Conservation (phyloP, 108 stramenopile species). For the Nitzschia sp. region DNA sequence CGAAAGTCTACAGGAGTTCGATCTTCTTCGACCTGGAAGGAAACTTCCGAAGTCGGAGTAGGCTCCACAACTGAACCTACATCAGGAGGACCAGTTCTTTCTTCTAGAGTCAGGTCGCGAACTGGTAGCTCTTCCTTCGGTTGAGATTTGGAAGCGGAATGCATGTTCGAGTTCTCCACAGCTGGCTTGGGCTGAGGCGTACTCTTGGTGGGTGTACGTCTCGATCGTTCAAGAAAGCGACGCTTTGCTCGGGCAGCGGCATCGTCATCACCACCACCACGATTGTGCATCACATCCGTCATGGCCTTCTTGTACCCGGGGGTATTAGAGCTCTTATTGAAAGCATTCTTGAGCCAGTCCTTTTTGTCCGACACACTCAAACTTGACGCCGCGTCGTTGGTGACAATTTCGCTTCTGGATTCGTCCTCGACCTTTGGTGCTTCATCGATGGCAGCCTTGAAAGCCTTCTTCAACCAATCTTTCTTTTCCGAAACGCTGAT, state of each 20-base stretch:
- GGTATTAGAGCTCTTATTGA: constrained; percentile 35
- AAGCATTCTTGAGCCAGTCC: constrained; percentile 66
- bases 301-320: constrained; percentile 12
- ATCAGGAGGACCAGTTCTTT: background rate
- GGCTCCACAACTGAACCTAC: constrained; percentile 10
- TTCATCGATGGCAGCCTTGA: constrained; percentile 31
- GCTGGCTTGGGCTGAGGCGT: constrained; percentile 7
- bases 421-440: background rate
- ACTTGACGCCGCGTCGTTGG: constrained; percentile 32
- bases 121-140: constrained; percentile 1
- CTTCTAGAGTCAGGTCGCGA: background rate
- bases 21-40: constrained; percentile 27
- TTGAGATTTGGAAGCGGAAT: background rate
- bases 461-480: constrained; percentile 71
- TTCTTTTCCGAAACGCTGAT: constrained; percentile 67
- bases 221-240: constrained; percentile 29
- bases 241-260: constrained; percentile 34
- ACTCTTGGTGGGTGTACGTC: constrained; percentile 15
- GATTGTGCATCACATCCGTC: constrained; percentile 31
- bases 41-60: too few relatives aligned
- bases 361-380: constrained; percentile 70
- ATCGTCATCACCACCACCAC: constrained; percentile 37
- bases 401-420: constrained; percentile 20
- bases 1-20: constrained; percentile 39
- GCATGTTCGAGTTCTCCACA: background rate